Evolutionary conservation across 495 filamentous ascomycete species (phyloP), one percentile per base, ranked within the genome.

Genomic region (Hypomontagnella submonticulosa): DNA sequence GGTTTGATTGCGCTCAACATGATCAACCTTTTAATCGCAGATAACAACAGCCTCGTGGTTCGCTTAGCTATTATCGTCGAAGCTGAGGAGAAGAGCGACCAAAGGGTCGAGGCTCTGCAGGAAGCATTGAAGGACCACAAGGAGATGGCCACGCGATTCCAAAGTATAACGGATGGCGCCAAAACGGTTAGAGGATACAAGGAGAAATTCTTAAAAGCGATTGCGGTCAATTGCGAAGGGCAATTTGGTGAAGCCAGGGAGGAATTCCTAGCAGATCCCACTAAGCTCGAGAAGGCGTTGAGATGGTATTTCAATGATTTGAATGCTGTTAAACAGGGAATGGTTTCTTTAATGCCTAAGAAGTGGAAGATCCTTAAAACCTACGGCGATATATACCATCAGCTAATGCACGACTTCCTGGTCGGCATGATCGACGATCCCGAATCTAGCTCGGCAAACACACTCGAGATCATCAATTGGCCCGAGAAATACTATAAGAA

Each of bases 251-350:
- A 85, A 50, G 85, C 85, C 41, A 88, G 89, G 61, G 83, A 90
- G 42, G 81, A 87, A 30, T 98, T 99, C 73, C 72, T 92, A 34
- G 88, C 84, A 10, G 91, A 97, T 68, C 90, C 96, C 0, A 85
- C 90, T n/a, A 84, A 79, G 66, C 79, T 99, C 40, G 90, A 94
- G 43, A 95, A 97, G 79, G 86, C 82, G 65, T 81, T 97, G 76
- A 86, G 86, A 58, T 99, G 96, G 95, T 98, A 88, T 77, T 99
- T 98, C 83, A 96, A 97, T 76, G 94, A 99, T 71, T 85, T 99
- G 0, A 93, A 91, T 73, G 90, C 91, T 0, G 93, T 97, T 57
- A 89, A 92, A 79, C 81, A 93, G 48, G 93, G 95, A 67, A 96
- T 99, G 88, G 85, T 89, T 46, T 82, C 83, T 34, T 79, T 99